Evolutionary conservation across 345 rosid genomes (phyloP), one percentile per base, ranked within the genome.

Genomic region (Murraya koenigii): DNA sequence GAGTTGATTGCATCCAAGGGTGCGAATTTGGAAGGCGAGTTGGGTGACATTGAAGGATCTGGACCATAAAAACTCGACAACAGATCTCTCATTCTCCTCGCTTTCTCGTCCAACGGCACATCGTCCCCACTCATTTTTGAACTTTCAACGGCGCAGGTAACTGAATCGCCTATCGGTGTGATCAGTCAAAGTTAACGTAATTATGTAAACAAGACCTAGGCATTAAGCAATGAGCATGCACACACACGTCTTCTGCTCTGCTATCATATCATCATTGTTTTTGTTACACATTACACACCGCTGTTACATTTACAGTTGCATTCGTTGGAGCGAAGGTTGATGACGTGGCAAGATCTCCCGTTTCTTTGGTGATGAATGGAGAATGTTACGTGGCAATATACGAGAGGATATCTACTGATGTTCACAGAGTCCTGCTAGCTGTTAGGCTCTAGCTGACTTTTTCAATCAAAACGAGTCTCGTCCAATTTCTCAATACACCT

Each of bases 11-110:
- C 85, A 77, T 96, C 99, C 33, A 96, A 84, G 22, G 96, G 82
- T 59, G 80, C 69, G 78, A 17, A 74, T 73, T 83, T 89, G 14
- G 95, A 84, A 41, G 92, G 72, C 58, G 72, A 65, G 78, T 64
- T 60, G 1, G 93, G 47, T 3, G 92, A 71, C 60, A 85, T 61
- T 20, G 97, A 86, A 84, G 95, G 98, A 87, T 91, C 97, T 13
- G 98, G 97, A 80, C 93, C 82, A 84, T 97, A 97, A 83, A 97
- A 97, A 89, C 98, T 97, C 71, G 98, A 91, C 20, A 94, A 76
- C 81, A 97, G 96, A 91, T 97, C 99, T 82, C 99, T 91, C 97
- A 88, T 97, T 79, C 99, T 89, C 95, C 91, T 97, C 65, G 98
- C 99, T 85, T 97, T 97, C 65, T 94, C 99, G 67, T 97, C 99